Evolutionary conservation across 768 basidiomycete genomes (phyloP).

Genomic region (Tephrocybe sp.): DNA sequence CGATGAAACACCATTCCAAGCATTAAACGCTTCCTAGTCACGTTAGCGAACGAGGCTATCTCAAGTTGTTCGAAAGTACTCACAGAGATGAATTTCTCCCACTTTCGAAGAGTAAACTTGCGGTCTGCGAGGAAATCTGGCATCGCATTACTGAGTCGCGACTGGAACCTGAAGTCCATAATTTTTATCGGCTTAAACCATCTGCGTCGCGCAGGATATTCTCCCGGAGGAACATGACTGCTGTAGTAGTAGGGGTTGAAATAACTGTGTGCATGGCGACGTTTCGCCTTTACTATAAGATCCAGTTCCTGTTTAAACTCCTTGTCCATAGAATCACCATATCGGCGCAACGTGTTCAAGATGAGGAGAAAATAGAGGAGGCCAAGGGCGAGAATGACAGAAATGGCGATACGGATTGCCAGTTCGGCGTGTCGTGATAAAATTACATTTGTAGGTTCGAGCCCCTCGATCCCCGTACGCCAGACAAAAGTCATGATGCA

Average conservation of each 20-base stretch:
- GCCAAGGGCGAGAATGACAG: conserved; percentile 41
- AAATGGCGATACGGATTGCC: conserved; percentile 54
- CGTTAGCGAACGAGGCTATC: background rate
- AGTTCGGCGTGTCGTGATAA: conserved; percentile 35
- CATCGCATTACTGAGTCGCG: conserved; percentile 6
- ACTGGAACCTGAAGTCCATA: conserved; percentile 19
- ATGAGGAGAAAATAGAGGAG: conserved; percentile 51
- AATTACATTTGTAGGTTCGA: too few relatives aligned
- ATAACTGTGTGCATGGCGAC: background rate
- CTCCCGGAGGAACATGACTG: background rate
- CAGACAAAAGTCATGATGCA: conserved; percentile 69
- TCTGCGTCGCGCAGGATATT: background rate
- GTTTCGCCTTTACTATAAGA: background rate
- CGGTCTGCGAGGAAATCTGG: conserved; percentile 12
- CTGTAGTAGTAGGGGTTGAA: background rate
- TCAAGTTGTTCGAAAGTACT: background rate
- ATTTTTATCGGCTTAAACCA: conserved; percentile 16
- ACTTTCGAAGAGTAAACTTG: conserved; percentile 14
- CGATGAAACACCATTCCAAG: conserved; percentile 14
- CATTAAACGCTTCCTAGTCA: conserved; percentile 15
- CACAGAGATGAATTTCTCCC: conserved; percentile 20
- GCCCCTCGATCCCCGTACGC: conserved; percentile 57
- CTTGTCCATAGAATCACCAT: conserved; percentile 40
- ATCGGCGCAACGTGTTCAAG: conserved; percentile 49
- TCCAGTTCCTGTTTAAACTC: conserved; percentile 17